Evolutionary conservation across 495 filamentous ascomycete genomes (phyloP).

Genomic region (Trichoderma reesei): DNA sequence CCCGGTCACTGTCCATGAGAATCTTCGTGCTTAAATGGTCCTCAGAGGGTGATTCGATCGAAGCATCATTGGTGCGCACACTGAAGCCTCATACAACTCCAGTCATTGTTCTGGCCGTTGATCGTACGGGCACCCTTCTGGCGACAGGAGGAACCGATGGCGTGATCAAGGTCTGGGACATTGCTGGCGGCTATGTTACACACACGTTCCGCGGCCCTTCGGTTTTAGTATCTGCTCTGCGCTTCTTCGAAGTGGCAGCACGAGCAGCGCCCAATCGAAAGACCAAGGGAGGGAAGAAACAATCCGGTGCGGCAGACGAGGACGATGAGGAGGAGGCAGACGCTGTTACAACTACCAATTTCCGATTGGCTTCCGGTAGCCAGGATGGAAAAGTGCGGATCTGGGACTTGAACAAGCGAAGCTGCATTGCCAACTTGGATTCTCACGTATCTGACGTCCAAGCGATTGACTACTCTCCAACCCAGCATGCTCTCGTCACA

Average conservation of each 20-base stretch:
- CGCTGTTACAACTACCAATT: slow-evolving; percentile 38
- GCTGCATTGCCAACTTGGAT: slow-evolving; percentile 66
- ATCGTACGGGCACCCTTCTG: slow-evolving; percentile 77
- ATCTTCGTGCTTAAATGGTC: slow-evolving; percentile 65
- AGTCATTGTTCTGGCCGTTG: slow-evolving; percentile 72
- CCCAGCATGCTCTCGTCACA: slow-evolving; percentile 69
- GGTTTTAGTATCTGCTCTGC: slow-evolving; percentile 79
- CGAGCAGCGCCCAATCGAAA: slow-evolving; percentile 23
- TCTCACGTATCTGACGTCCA: slow-evolving; percentile 91
- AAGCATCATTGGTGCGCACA: slow-evolving; percentile 60
- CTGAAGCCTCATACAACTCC: slow-evolving; percentile 86
- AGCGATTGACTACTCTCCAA: slow-evolving; percentile 64
- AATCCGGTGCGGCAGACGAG: slow-evolving; percentile 34
- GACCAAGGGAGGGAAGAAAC: slow-evolving; percentile 31
- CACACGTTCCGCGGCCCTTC: slow-evolving; percentile 91
- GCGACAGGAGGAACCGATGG: slow-evolving; percentile 91
- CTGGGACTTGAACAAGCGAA: slow-evolving; percentile 82
- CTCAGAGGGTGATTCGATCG: slow-evolving; percentile 44
- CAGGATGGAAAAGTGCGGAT: slow-evolving; percentile 88
- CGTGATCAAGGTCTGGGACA: slow-evolving; percentile 93
- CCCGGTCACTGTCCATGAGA: slow-evolving; percentile 86
- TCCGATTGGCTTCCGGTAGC: slow-evolving; percentile 78
- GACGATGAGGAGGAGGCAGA: slow-evolving; percentile 35
- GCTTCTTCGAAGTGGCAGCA: slow-evolving; percentile 71
- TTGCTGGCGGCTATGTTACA: slow-evolving; percentile 79